Base-by-base conservation (phyloP, 2,329 filamentous ascomycete species). In the Tolypocladium ophioglossoides region DNA sequence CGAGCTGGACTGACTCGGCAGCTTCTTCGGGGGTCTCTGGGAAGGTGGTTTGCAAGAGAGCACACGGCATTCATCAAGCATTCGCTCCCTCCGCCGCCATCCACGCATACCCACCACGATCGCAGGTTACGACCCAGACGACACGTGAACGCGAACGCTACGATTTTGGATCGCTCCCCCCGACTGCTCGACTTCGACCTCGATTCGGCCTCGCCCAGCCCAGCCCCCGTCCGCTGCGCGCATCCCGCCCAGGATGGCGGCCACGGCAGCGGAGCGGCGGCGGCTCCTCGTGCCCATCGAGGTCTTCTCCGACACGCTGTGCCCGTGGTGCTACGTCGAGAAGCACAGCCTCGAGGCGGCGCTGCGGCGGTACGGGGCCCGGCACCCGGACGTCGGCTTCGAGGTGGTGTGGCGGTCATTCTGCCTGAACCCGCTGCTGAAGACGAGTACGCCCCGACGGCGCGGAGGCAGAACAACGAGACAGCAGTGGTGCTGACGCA, bases 281-380 rank as follows among this genome's bases (percentile, higher is more conserved):
- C 44, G 49, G 58, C 12, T 54, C 18, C 30, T 56, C 32, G 37
- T 56, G 2, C 56, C 56, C 40, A 71, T 80, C 55, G 73, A 78
- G 50, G 65, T 78, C 48, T 74, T 78, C 58, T 66, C 74, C 39
- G 78, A 80, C 62, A 70, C 75, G 8, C 66, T 77, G 39, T 81
- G 78, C 55, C 75, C 77, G 4, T 79, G 75, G 68, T 78, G 74
- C 59, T 80, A 77, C 59, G 68, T 80, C 55, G 72, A 73, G 55
- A 72, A 77, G 57, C 72, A 68, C 54, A 73, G 70, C 53, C 68
- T 80, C 52, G 71, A 77, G 55, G 58, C 56, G 14, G 76, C 77
- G 53, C 76, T 79, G 57, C 62, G 66, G 24, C 59, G 62, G 7
- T 77, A 74, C 62, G 66, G 65, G 53, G 58, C 63, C 4, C 59